Percentiles rank a stretch among this genome's conserved stretches.
Conservation (phyloP, 2,329 filamentous ascomycete genomes). For the Colletotrichum limetticola region DNA sequence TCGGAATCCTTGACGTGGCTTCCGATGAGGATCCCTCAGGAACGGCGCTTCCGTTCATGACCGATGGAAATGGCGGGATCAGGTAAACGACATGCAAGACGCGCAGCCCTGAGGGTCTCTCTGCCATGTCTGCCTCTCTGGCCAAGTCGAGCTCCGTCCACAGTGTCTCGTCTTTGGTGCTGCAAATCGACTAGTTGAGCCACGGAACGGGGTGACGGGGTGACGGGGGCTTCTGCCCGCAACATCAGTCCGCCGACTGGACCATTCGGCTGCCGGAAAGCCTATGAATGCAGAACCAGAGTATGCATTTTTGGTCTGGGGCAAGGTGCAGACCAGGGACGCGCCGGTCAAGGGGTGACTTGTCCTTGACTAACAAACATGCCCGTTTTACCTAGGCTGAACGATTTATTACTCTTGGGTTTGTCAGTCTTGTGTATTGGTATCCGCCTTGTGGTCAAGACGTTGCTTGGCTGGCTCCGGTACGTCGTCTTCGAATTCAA, state of each 20-base stretch:
- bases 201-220: slow-evolving; percentile 16
- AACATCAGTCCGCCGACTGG: slow-evolving; percentile 18
- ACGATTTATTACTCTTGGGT: slow-evolving; percentile 6
- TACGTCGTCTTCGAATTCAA: neutral
- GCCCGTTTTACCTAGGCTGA: slow-evolving; percentile 14
- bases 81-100: slow-evolving; percentile 21
- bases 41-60: slow-evolving; percentile 19
- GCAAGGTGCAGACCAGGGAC: slow-evolving; percentile 29
- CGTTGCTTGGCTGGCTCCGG: neutral
- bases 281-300: slow-evolving; percentile 14
- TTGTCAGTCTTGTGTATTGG: slow-evolving; percentile 1
- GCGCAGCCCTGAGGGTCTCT: slow-evolving; percentile 4
- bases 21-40: neutral
- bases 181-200: slow-evolving; percentile 22
- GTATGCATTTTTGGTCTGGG: slow-evolving; percentile 25
- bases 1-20: neutral
- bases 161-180: neutral
- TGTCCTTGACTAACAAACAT: slow-evolving; percentile 24
- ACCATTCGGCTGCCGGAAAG: slow-evolving; percentile 25
- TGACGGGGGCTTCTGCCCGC: neutral
- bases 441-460: slow-evolving; percentile 12
- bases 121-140: neutral
- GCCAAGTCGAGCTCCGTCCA: neutral
- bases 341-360: slow-evolving; percentile 12
- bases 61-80: slow-evolving; percentile 14